A percentile compares a stretch with the other conserved stretches of the same genome.
These are phyloP conservation scores for Cucurbitaria berberidis DNA, from an alignment of 2,329 filamentous ascomycete species.

Conservation along the genomic window DNA sequence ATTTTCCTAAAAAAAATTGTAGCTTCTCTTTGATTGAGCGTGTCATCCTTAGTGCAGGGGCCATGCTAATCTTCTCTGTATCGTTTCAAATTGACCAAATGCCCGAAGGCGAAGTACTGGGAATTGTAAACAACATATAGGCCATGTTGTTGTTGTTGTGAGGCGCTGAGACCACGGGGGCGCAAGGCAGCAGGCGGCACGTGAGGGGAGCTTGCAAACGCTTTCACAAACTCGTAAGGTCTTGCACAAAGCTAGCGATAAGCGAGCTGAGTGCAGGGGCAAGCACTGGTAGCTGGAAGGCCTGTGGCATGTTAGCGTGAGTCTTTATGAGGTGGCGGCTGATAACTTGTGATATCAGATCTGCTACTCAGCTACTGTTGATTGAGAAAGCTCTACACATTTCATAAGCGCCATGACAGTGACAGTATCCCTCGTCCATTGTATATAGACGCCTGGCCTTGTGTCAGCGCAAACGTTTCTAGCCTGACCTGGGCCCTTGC, in stretches of 20 bases:
- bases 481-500: too few relatives aligned
- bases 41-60: constrained; percentile 91
- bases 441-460: too few relatives aligned
- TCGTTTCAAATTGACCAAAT: constrained; percentile 40
- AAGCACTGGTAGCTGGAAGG: neutral
- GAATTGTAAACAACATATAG: neutral
- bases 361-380: too few relatives aligned
- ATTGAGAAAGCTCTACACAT: too few relatives aligned
- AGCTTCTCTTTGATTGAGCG: constrained; percentile 47
- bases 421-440: too few relatives aligned
- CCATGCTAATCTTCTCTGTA: constrained; percentile 55
- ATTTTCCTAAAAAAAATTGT: constrained; percentile 37
- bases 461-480: too few relatives aligned
- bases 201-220: neutral
- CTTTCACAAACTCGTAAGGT: neutral
- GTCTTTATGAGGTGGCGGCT: neutral
- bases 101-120: constrained; percentile 17
- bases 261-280: neutral
- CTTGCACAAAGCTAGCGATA: neutral
- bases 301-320: neutral
- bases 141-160: neutral
- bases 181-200: constrained; percentile 7
- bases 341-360: too few relatives aligned
- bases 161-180: neutral
- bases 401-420: too few relatives aligned